Conservation (phyloP, 768 basidiomycete genomes). For the Pulveroboletus ravenelii region DNA sequence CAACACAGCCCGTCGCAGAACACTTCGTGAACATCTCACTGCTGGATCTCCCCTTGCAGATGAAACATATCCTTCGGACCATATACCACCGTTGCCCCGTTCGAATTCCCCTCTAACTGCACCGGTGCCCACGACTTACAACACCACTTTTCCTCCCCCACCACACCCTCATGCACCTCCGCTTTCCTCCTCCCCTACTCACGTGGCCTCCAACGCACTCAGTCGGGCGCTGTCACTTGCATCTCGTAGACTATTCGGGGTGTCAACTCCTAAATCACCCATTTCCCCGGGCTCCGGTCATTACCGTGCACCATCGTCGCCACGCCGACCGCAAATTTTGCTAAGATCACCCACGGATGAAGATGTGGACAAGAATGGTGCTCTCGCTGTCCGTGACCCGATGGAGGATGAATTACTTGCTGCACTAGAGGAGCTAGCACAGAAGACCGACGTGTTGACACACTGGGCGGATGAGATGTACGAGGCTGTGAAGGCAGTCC, state of each 20-base stretch:
- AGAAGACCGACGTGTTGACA: slow-evolving; percentile 92
- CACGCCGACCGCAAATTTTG: slow-evolving; percentile 53
- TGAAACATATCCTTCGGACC: slow-evolving; percentile 38
- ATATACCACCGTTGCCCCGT: slow-evolving; percentile 24
- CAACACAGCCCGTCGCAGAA: slow-evolving; percentile 51
- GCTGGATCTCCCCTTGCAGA: slow-evolving; percentile 47
- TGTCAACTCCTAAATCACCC: slow-evolving; percentile 37
- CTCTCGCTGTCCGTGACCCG: slow-evolving; percentile 46
- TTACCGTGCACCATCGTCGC: slow-evolving; percentile 48
- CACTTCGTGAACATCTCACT: slow-evolving; percentile 51
- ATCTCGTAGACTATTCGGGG: slow-evolving; percentile 76
- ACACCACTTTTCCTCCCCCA: slow-evolving; percentile 67
- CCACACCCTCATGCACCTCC: slow-evolving; percentile 47
- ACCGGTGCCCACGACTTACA: slow-evolving; percentile 21
- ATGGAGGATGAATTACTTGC: slow-evolving; percentile 82
- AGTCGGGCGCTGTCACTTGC: slow-evolving; percentile 77
- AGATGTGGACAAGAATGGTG: slow-evolving; percentile 24
- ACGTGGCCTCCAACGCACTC: slow-evolving; percentile 67
- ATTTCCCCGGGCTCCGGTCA: slow-evolving; percentile 33
- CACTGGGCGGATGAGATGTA: slow-evolving; percentile 96
- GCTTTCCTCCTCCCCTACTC: slow-evolving; percentile 63
- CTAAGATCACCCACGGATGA: slow-evolving; percentile 34
- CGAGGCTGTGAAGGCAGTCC: slow-evolving; percentile 78
- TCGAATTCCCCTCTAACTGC: slow-evolving; percentile 23
- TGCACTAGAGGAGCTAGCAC: slow-evolving; percentile 81